Base-by-base conservation (phyloP, 805 yeast species). In the Kuraishia hungarica region DNA sequence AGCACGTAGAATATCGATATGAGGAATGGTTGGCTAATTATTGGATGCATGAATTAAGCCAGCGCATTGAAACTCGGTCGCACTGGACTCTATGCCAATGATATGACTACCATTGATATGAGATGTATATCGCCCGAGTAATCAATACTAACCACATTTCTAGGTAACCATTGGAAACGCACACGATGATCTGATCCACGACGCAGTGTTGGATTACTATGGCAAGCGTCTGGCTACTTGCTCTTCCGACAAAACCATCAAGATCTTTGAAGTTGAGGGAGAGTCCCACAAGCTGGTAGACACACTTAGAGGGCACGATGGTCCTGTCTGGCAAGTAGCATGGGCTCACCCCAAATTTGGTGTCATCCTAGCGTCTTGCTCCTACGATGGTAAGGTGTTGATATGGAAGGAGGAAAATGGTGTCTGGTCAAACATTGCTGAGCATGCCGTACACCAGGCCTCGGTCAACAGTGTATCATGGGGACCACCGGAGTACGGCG, bases 261-360 rank as follows among this genome's bases (percentile, higher is more conserved):
- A 92, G 73, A 85, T 94, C 56, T 94, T 90, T 70, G 97, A 92
- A 61, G 84, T 93, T 50, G 93, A 89, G 52, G 94, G 93, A 46
- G 96, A 89, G 51, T 81, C 77, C 64, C 93, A 90, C 70, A 86
- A 80, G 66, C 76, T 91, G 53, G 78, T 87, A 20, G 97, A 91
- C 61, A 92, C 98, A 1, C 75, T 94, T 59, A 77, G 81, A 52
- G 97, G 96, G 46, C 99, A 94, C 70, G 97, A 91, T 59, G 99
- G 98, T 39, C 98, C 99, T 13, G 97, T 94, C 51, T 94, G 99
- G 99, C 97, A 93, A 73, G 96, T 91, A 21, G 83, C 89, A 54
- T 94, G 99, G 99, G 98, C 98, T 2, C 99, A 94, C 68, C 99
- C 99, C 35, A 93, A 93, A 70, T 94, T 93, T 67, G 99, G 99